A percentile compares a stretch with the other conserved stretches of the same genome.
Evolutionary conservation across 2,329 filamentous ascomycete species (phyloP).

Genomic region (Emergomyces africanus): DNA sequence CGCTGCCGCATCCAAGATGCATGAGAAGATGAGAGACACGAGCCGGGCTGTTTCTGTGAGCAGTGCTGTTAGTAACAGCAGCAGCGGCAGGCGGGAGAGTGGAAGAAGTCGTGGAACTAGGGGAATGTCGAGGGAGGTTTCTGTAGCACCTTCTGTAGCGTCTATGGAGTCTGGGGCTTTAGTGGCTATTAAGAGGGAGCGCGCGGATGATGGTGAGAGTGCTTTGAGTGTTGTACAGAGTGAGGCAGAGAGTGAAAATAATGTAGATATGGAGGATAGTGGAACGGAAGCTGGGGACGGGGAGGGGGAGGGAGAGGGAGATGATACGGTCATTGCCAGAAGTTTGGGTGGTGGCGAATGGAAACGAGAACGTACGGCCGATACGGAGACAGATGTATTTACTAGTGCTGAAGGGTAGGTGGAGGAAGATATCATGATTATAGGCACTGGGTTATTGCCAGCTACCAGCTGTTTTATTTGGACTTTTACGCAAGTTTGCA

Average conservation of each 20-base stretch:
- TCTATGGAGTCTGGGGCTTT: background rate
- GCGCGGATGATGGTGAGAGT: background rate
- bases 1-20: background rate
- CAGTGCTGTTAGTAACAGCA: background rate
- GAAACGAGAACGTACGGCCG: constrained; percentile 1
- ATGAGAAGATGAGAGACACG: background rate
- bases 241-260: background rate
- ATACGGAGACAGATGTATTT: constrained; percentile 5
- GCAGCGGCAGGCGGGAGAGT: background rate
- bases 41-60: background rate
- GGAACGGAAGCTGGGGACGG: background rate
- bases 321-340: constrained; percentile 9
- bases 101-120: background rate
- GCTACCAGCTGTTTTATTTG: too few species aligned
- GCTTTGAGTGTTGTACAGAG: background rate
- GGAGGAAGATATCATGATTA: background rate
- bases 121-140: background rate
- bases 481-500: background rate
- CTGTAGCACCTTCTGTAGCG: background rate
- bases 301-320: constrained; percentile 9
- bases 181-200: background rate
- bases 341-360: background rate
- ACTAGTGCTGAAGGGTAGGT: constrained; percentile 4
- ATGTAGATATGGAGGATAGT: background rate
- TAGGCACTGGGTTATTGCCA: too few species aligned